phyloP scores from a whole-genome alignment of 2,329 filamentous ascomycete genomes.

The Neonectria faginata region DNA sequence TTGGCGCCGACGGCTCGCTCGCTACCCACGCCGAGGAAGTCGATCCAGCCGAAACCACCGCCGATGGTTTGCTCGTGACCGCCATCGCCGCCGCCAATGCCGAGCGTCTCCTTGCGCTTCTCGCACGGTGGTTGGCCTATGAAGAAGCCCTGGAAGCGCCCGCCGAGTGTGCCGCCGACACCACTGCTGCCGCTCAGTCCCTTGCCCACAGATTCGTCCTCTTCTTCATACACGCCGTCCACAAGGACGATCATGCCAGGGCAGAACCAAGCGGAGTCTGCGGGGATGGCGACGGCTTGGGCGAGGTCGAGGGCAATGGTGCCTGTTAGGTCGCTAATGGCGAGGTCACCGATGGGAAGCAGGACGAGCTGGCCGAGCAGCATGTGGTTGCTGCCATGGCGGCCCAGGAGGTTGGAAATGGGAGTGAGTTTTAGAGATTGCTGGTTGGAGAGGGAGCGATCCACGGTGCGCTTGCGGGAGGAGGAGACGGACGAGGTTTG shows the following conservation, averaged over 20 bases:
- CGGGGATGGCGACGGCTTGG: slow-evolving; percentile 83
- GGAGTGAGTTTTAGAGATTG: slow-evolving; percentile 89
- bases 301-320: slow-evolving; percentile 87
- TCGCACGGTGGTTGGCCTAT: slow-evolving; percentile 94
- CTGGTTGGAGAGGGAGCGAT: slow-evolving; percentile 70
- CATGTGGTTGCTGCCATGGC: slow-evolving; percentile 86
- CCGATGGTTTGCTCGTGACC: slow-evolving; percentile 72
- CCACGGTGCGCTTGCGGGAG: slow-evolving; percentile 64
- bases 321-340: slow-evolving; percentile 87
- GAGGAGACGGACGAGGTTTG: slow-evolving; percentile 82
- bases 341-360: slow-evolving; percentile 83
- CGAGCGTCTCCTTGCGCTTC: slow-evolving; percentile 81
- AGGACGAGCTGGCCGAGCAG: slow-evolving; percentile 85
- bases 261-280: slow-evolving; percentile 90
- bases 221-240: slow-evolving; percentile 96
- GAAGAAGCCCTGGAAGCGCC: slow-evolving; percentile 89
- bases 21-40: slow-evolving; percentile 92
- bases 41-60: slow-evolving; percentile 95
- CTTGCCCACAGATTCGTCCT: slow-evolving; percentile 77
- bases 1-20: slow-evolving; percentile 84
- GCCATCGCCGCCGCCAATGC: slow-evolving; percentile 71
- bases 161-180: slow-evolving; percentile 91
- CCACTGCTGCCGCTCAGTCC: slow-evolving; percentile 82
- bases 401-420: slow-evolving; percentile 79
- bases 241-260: slow-evolving; percentile 97